A percentile compares a stretch with the other conserved stretches of the same genome.
Evolutionary conservation across 2,329 filamentous ascomycete species (phyloP).

Genomic region (Lojkania enalia): DNA sequence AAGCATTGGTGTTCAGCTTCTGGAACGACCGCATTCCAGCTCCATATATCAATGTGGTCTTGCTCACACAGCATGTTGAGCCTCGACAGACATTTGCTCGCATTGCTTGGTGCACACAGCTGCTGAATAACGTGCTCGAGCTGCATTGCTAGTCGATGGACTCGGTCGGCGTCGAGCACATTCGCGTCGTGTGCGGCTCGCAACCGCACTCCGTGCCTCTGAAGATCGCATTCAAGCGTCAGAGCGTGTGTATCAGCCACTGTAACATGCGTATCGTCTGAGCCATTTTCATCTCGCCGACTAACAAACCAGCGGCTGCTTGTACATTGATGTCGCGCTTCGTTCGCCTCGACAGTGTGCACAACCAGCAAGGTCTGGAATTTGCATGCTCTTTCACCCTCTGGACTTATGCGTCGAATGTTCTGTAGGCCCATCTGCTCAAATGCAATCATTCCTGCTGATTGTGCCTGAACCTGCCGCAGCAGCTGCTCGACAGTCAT

Average conservation of each 20-base stretch:
- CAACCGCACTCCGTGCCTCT: not conserved
- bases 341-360: not conserved
- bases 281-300: not conserved
- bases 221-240: not conserved
- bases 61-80: not conserved
- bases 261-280: not conserved
- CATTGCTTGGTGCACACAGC: not conserved
- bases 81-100: not conserved
- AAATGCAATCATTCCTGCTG: slow-evolving; percentile 4
- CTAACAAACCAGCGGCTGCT: not conserved
- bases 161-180: not conserved
- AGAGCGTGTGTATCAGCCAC: not conserved
- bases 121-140: not conserved
- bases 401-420: slow-evolving; percentile 12
- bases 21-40: not conserved
- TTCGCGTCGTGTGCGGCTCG: not conserved
- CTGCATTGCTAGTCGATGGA: not conserved
- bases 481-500: not conserved
- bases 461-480: slow-evolving; percentile 1
- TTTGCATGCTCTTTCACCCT: not conserved
- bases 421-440: slow-evolving; percentile 31
- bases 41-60: not conserved
- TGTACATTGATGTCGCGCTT: not conserved
- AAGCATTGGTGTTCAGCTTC: not conserved
- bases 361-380: not conserved